Evolutionary conservation across 2,329 filamentous ascomycete genomes (phyloP), one percentile per base, ranked within the genome.

Genomic region (Davidsoniella eucalypti): DNA sequence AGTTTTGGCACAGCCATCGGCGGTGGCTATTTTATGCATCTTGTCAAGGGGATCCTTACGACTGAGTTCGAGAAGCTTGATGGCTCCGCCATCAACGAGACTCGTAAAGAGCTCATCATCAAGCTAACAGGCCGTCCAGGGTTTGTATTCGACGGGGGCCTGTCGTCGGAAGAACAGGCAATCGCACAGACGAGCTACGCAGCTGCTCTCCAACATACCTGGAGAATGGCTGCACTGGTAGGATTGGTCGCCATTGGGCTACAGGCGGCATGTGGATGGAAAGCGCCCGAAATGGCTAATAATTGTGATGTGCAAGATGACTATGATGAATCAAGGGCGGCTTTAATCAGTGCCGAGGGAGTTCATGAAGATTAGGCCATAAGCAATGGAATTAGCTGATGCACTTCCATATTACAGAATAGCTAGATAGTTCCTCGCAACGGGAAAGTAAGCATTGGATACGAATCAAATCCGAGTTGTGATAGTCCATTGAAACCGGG

Each of bases 1-100:
- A 83, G 78, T 47, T 92, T 93, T 57, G 85, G 86, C 2, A 82
- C 81, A 1, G 78, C 85, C 0, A 82, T 90, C 44, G 84, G 84
- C 2, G 85, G 86, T 2, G 86, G 86, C 0, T 69, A 84, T 49
- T 90, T 88, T 60, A 70, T 73, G 39, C 73, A 84, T 4, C 68
- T 76, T 1, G 63, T 90, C 29, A 67, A 71, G 43, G 63, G 57
- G 2, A 66, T 68, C 0, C 67, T 90, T 1, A 66, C 69, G n/a
- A 57, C 63, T 0, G 75, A 77, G 0, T 87, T 86, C 55, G 60
- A 63, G 4, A 53, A 50, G 12, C 62, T 75, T 2, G 72, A 75
- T 33, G 66, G 63, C 26, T 61, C 58, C 4, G 54, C 52, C 3
- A 56, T 68, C 23, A 63, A 55, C 12, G 59, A 60, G 21, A 61